Evolutionary conservation across 805 yeast genomes (phyloP), one percentile per base, ranked within the genome.

Genomic region (Torulaspora quercuum): DNA sequence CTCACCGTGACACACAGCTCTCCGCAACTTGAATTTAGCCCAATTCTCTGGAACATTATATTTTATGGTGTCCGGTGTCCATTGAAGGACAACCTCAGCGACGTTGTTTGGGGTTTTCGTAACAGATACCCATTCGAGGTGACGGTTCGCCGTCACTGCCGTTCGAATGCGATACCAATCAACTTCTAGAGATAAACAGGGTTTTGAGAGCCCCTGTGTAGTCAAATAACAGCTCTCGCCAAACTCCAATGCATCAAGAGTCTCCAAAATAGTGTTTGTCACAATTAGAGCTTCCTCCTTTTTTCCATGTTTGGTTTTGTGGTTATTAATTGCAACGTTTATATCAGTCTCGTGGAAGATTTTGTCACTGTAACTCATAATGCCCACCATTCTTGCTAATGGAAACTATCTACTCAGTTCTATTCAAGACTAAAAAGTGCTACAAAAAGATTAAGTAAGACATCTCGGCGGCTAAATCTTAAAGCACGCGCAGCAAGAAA

Each of bases 111-210:
- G 14, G 14, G 18, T 25, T 25, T 15, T 30, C 12, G 40, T 18
- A 18, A 37, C 19, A 11, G 32, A 25, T 11, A 26, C 37, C 6
- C 11, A 10, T 9, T 8, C 25, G 15, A 22, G 12, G 25, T 6
- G 25, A n/a, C 12, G 12, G 7, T n/a, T 13, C 12, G 6, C 25
- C 3, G 12, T 13, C 10, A 22, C n/a, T 22, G 12, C 12, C 11
- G 5, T 9, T 20, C 34, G 18, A 7, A 30, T 12, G 9, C 21
- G 3, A 25, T 26, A 30, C 34, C 34, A 30, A 30, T 22, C 11
- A 6, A 30, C n/a, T 21, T 19, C 34, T n/a, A 30, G 6, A n/a
- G 10, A 17, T 8, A 30, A 13, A 7, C 25, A 22, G 10, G 10
- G 10, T 13, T n/a, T n/a, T 13, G 10, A 22, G 10, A 13, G 4